Evolutionary conservation across 495 filamentous ascomycete genomes (phyloP).

Genomic region (Xylaria curta): DNA sequence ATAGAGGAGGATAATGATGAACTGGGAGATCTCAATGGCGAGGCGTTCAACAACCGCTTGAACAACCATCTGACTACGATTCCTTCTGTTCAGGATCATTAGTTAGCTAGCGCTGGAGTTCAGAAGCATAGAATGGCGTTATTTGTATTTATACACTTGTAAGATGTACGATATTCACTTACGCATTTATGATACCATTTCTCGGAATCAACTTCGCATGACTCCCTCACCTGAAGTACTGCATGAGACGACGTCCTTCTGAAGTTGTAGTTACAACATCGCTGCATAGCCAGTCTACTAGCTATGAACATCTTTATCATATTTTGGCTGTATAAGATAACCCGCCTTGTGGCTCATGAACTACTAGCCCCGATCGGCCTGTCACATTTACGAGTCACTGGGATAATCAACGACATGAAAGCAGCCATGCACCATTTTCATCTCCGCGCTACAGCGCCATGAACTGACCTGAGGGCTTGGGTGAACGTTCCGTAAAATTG

Average conservation of each 20-base stretch:
- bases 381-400: too few species aligned
- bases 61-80: slow-evolving; percentile 7
- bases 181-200: neutral
- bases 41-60: slow-evolving; percentile 7
- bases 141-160: neutral
- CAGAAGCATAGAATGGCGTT: neutral
- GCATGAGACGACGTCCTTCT: neutral
- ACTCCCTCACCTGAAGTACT: neutral
- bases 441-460: too few species aligned
- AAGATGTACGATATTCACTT: neutral
- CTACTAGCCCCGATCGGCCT: too few species aligned
- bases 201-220: neutral
- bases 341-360: too few species aligned
- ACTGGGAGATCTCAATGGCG: neutral
- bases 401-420: too few species aligned
- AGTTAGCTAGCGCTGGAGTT: neutral
- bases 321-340: too few species aligned
- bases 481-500: neutral
- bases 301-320: too few species aligned
- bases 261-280: neutral
- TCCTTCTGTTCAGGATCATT: slow-evolving; percentile 13
- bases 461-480: neutral
- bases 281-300: neutral
- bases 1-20: slow-evolving; percentile 24
- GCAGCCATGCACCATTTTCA: too few species aligned